Evolutionary conservation across 2,329 filamentous ascomycete species (phyloP).

Genomic region (Xylariales sp.): DNA sequence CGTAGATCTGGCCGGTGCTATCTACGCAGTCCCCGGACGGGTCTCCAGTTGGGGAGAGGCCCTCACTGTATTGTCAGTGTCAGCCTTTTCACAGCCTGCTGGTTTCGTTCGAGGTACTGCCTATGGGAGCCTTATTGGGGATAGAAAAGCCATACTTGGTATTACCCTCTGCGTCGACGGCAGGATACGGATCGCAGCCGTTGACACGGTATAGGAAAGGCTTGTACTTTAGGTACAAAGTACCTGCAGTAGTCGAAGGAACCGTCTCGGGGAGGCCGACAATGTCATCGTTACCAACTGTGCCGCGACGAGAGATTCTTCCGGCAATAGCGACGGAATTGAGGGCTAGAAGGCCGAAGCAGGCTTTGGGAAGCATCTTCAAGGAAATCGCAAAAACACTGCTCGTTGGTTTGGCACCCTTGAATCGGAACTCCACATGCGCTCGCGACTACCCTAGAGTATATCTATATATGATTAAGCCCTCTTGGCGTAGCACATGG

Average conservation of each 20-base stretch:
- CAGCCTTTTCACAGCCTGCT: no score
- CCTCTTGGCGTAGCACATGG: no score
- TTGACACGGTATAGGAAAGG: constrained; percentile 43
- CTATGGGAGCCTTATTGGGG: neutral
- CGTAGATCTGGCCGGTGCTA: constrained; percentile 28
- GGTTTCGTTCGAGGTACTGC: neutral
- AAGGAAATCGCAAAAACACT: no score
- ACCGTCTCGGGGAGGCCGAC: constrained; percentile 50
- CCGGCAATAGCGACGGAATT: constrained; percentile 7
- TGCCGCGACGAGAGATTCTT: constrained; percentile 15
- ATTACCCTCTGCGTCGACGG: constrained; percentile 44
- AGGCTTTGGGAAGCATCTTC: no score
- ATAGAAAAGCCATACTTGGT: constrained; percentile 12
- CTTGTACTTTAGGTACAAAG: constrained; percentile 50
- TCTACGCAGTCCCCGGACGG: constrained; percentile 19
- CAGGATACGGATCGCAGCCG: constrained; percentile 55
- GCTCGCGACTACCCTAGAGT: no score
- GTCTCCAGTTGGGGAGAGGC: constrained; percentile 20
- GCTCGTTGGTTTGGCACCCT: no score
- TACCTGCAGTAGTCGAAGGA: constrained; percentile 37
- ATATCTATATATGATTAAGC: no score
- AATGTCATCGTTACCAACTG: constrained; percentile 26
- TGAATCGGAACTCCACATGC: no score
- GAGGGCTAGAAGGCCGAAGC: constrained; percentile 9
- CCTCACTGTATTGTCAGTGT: constrained; percentile 17